Base-by-base conservation (phyloP, 2,329 filamentous ascomycete species). In the Laburnicola sp. region DNA sequence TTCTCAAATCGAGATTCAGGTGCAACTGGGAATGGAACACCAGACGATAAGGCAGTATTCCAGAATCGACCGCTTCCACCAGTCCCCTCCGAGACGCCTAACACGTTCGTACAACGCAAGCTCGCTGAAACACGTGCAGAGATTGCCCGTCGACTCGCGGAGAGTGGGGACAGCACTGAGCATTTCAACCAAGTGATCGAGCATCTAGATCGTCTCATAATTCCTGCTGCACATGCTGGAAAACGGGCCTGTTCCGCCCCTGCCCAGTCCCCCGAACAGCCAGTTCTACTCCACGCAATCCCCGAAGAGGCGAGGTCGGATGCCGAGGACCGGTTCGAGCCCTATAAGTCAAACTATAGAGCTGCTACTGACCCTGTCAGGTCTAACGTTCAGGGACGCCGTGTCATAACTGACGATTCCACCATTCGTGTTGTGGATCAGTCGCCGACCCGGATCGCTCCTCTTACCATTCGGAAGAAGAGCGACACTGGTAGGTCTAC, bases 181-280 rank as follows among this genome's bases (percentile, higher is more conserved):
- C 80, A 84, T 52, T 76, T 86, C 36, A 78, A 82, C 28, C 80
- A 84, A 40, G 79, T 88, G 23, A 80, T 88, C 39, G 78, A 78
- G 6, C 80, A 85, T 54, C 75, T 86, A 9, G 82, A 86, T 66
- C 76, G 78, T 16, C 70, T 85, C 25, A 82, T 85, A 56, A 71
- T 79, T 42, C 76, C 77, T n/a, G 59, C 64, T 25, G 41, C 55
- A 42, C 55, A 60, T 37, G 51, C 65, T 38, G 45, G 66, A 68
- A 68, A 75, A 71, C 75, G 81, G 41, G 65, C 68, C 25, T 72
- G 72, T 8, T 82, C 80, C 50, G 79, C 79, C n/a, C 64, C 74
- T 51, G 61, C 64, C 45, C 62, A 62, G 52, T 69, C 64, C 26
- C 62, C 61, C 27, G 67, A 69, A 50, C 64, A 59, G 23, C 50